A percentile compares a stretch with the other conserved stretches of the same genome.
Evolutionary conservation across 345 rosid genomes (phyloP).

Genomic region (Euphorbia tirucalli): DNA sequence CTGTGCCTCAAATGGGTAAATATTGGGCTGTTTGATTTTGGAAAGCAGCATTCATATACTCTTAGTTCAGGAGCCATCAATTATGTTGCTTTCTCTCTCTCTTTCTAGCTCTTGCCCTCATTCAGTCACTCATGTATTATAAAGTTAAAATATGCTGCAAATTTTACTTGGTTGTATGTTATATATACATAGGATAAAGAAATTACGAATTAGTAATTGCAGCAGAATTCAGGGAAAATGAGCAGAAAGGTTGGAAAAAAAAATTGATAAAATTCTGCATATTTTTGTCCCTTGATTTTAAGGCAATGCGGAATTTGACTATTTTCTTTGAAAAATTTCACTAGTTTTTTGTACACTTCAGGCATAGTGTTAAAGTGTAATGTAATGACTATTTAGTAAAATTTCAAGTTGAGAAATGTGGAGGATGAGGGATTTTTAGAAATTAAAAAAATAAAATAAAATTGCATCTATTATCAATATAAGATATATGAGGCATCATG

Average conservation of each 20-base stretch:
- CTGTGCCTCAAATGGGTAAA: slow-evolving; percentile 15
- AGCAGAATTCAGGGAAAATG: slow-evolving; percentile 32
- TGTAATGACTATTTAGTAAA: too few species aligned
- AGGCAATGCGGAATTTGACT: too few species aligned
- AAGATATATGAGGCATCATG: too few species aligned
- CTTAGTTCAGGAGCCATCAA: slow-evolving; percentile 1
- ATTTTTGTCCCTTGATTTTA: not conserved
- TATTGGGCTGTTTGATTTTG: slow-evolving; percentile 35
- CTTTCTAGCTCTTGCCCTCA: slow-evolving; percentile 3
- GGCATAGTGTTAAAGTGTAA: too few species aligned
- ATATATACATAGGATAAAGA: slow-evolving; percentile 30
- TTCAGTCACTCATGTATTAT: slow-evolving; percentile 18
- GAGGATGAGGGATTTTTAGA: too few species aligned
- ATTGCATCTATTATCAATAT: too few species aligned
- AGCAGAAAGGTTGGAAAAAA: slow-evolving; percentile 14
- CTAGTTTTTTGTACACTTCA: too few species aligned
- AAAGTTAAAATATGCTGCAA: slow-evolving; percentile 33
- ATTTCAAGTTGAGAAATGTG: too few species aligned
- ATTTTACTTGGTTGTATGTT: slow-evolving; percentile 24
- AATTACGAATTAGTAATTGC: slow-evolving; percentile 31
- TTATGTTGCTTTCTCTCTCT: not conserved
- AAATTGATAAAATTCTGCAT: slow-evolving; percentile 1
- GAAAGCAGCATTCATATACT: slow-evolving; percentile 20
- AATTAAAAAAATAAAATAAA: too few species aligned
- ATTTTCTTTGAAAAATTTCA: too few species aligned